Evolutionary conservation across 1,284 basidiomycete species (phyloP).

Genomic region (Cutaneotrichosporon arboriforme): DNA sequence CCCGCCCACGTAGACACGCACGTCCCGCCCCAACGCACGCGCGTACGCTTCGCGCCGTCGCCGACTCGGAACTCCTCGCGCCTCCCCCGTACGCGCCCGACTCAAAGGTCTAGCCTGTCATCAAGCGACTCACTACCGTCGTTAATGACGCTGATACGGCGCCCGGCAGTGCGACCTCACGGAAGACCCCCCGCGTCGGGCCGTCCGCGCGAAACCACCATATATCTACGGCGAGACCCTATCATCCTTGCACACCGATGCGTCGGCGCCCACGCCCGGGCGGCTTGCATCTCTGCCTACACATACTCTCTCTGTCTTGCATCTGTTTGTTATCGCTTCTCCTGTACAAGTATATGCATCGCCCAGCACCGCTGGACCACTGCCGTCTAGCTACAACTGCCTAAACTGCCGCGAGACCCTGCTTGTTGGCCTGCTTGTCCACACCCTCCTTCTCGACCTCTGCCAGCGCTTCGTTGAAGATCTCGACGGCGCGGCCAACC

Average conservation of each 20-base stretch:
- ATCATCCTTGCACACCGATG: no score
- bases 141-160: no score
- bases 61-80: background rate
- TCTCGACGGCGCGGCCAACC: conserved; percentile 61
- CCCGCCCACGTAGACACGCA: no score
- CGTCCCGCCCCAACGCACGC: background rate
- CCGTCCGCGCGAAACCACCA: no score
- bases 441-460: conserved; percentile 24
- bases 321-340: no score
- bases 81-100: background rate
- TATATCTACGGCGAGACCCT: no score
- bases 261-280: no score
- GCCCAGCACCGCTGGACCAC: background rate
- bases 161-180: no score
- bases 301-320: no score
- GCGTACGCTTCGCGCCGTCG: background rate
- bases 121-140: background rate
- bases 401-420: background rate
- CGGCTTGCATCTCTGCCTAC: no score
- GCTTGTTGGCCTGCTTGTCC: background rate
- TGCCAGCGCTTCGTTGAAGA: conserved; percentile 55
- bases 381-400: background rate
- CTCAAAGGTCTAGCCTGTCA: background rate
- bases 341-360: no score
- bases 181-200: no score